These are phyloP conservation scores for Cyberlindnera galapagoensis DNA, from an alignment of 805 yeast genomes.

Conservation along the genomic window DNA sequence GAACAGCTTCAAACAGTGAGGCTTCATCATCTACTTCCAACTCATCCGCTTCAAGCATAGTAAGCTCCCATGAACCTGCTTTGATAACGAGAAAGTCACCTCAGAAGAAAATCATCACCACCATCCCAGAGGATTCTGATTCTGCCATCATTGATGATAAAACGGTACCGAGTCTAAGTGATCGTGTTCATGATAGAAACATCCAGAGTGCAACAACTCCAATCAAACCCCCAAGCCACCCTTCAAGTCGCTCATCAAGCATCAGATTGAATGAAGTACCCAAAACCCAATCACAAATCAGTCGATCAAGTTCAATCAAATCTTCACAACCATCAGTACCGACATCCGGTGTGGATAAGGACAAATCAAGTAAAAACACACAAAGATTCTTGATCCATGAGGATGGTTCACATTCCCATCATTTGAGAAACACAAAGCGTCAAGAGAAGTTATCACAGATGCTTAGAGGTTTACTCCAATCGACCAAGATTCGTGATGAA, in stretches of 20 bases:
- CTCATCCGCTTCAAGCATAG: slow-evolving; percentile 5
- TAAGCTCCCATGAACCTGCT: too few species aligned
- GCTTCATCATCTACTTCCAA: slow-evolving; percentile 7
- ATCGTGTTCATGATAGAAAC: slow-evolving; percentile 3
- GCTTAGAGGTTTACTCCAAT: slow-evolving; percentile 73
- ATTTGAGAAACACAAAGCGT: slow-evolving; percentile 64
- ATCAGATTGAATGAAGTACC: neutral
- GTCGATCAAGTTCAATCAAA: slow-evolving; percentile 1
- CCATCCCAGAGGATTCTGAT: slow-evolving; percentile 8
- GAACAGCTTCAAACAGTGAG: too few species aligned
- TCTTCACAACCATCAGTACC: too few species aligned
- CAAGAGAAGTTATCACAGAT: slow-evolving; percentile 71
- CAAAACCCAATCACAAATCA: neutral
- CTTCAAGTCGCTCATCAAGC: slow-evolving; percentile 1
- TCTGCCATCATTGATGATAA: neutral
- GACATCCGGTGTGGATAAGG: slow-evolving; percentile 1
- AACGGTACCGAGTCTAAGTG: neutral
- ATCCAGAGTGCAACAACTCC: neutral
- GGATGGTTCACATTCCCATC: slow-evolving; percentile 78
- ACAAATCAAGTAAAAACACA: slow-evolving; percentile 7
- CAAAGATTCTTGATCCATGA: slow-evolving; percentile 48
- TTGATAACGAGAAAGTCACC: too few species aligned
- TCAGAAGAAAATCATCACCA: slow-evolving; percentile 3
- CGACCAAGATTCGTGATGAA: slow-evolving; percentile 60
- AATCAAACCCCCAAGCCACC: neutral